Conservation (phyloP, 2,329 filamentous ascomycete species). For the Diaporthe ampelina region DNA sequence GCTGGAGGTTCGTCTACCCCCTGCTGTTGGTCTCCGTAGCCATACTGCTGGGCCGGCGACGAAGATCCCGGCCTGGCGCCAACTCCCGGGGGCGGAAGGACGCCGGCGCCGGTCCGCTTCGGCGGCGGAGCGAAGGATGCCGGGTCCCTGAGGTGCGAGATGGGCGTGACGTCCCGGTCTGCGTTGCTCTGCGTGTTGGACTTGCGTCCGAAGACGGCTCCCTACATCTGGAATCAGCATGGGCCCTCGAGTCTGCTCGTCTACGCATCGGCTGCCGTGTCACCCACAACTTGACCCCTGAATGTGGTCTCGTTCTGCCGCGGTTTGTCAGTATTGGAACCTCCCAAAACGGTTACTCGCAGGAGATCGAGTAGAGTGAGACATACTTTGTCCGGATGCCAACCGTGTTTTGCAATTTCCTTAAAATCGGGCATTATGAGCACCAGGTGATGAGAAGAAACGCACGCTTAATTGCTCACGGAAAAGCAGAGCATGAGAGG, state of each 20-base stretch:
- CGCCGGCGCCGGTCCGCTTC: constrained; percentile 62
- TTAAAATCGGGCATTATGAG: constrained; percentile 61
- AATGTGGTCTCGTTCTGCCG: constrained; percentile 46
- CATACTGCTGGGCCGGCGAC: constrained; percentile 52
- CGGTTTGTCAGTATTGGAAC: background rate
- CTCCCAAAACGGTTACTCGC: background rate
- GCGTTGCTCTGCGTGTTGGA: constrained; percentile 1
- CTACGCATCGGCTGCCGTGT: background rate
- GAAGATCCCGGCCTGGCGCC: constrained; percentile 46
- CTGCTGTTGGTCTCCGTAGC: constrained; percentile 49
- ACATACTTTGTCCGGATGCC: constrained; percentile 62
- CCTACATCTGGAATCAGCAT: constrained; percentile 30
- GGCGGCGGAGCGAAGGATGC: constrained; percentile 85
- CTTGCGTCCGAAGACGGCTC: constrained; percentile 37
- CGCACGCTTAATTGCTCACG: background rate
- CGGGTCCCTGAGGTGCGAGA: constrained; percentile 79
- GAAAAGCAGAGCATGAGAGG: background rate
- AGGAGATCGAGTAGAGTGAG: background rate
- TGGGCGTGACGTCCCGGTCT: constrained; percentile 28
- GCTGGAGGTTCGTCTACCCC: constrained; percentile 54
- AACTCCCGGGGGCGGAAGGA: constrained; percentile 41
- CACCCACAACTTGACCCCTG: constrained; percentile 62
- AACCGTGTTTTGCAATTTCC: constrained; percentile 64
- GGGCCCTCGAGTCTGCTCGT: background rate
- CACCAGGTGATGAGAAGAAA: background rate